These are phyloP conservation scores for Alternaria infectoria DNA, from an alignment of 2,329 filamentous ascomycete species.

Conservation along the genomic window DNA sequence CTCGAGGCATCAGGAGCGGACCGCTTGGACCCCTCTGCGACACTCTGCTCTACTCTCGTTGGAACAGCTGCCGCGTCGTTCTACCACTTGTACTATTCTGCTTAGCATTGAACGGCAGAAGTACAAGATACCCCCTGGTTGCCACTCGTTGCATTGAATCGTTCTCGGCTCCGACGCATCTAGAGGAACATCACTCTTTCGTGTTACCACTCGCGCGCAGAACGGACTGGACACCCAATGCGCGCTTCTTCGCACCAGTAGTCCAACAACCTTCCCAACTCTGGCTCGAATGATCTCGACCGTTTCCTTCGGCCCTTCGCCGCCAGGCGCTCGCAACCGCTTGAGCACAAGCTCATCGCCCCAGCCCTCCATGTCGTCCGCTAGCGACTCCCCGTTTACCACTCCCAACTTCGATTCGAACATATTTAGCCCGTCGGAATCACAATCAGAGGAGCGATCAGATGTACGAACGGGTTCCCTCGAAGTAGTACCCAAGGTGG, in stretches of 20 bases:
- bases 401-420: constrained; percentile 45
- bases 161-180: constrained; percentile 5
- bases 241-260: constrained; percentile 24
- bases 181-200: constrained; percentile 4
- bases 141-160: constrained; percentile 15
- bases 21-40: constrained; percentile 30
- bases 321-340: constrained; percentile 38
- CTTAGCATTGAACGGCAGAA: constrained; percentile 11
- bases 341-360: constrained; percentile 51
- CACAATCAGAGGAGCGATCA: constrained; percentile 33
- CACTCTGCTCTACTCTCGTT: constrained; percentile 15
- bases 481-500: constrained; percentile 59
- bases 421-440: constrained; percentile 29
- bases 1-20: constrained; percentile 36
- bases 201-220: constrained; percentile 7
- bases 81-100: constrained; percentile 13
- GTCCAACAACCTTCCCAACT: constrained; percentile 18
- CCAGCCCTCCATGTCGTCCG: constrained; percentile 50
- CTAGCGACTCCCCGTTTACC: constrained; percentile 48
- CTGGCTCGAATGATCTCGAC: constrained; percentile 46
- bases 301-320: constrained; percentile 44
- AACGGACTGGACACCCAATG: constrained; percentile 32
- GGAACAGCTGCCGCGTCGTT: constrained; percentile 12
- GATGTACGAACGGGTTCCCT: constrained; percentile 35
- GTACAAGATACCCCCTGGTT: constrained; percentile 12